Base-by-base conservation (phyloP, 1,284 basidiomycete genomes). In the Athelia sp. region DNA sequence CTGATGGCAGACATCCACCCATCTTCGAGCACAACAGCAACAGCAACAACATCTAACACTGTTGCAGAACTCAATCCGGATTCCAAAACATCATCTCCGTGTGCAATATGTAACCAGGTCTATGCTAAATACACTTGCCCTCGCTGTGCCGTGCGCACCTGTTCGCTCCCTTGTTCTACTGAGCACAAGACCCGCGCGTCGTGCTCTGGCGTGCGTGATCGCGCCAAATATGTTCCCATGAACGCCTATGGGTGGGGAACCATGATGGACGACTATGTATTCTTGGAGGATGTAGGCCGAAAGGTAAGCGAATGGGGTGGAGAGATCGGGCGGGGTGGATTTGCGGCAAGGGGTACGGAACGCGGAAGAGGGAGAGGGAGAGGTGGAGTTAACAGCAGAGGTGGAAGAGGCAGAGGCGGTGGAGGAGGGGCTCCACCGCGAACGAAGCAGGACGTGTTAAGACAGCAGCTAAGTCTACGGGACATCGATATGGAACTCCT, bases 251-350 rank as follows among this genome's bases (percentile, higher is more conserved):
- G 79, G 2, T 91, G 88, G 75, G 87, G 89, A 11, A 75, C 79
- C 18, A 82, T 94, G 80, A 87, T 91, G 80, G 78, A 83, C 57
- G 92, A 95, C 66, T 94, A 92, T 64, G 75, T 76, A 17, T 93
- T 84, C 62, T 72, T 95, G 51, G 93, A 94, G 65, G 86, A 90
- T 15, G 67, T 90, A 44, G 82, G 87, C 24, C 68, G 92, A 54
- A 82, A 78, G 55, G 81, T 86, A 9, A 73, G 74, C 18, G 79
- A 78, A 18, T 90, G 84, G 82, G 90, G 91, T 0, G 71, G 70
- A 55, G 83, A 87, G 56, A 85, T 93, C 47, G 75, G 72, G 46
- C 72, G 71, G 45, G 79, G 78, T 49, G 81, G 81, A 9, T 78
- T 70, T 52, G 58, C 59, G 48, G 52, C 61, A 47, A 57, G 58